Base-by-base conservation (phyloP, 352 stramenopile genomes). In the Albugo candida region DNA sequence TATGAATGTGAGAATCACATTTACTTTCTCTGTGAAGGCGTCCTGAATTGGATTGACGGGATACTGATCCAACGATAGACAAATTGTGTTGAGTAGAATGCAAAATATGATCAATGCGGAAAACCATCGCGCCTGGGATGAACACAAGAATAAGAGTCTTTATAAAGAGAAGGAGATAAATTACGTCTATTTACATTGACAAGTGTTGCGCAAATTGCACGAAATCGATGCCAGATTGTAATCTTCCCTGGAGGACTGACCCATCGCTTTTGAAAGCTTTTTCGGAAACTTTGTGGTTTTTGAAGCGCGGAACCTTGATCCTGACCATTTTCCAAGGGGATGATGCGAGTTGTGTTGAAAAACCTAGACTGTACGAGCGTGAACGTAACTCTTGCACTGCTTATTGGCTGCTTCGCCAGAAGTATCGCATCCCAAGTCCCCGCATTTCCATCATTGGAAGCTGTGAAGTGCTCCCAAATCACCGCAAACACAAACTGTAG, bases 401-500 rank as follows among this genome's bases (percentile, higher is more conserved):
- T 53, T 43, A 51, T 39, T 21, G 52, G 41, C 34, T 67, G n/a
- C 8, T 3, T 8, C 8, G 24, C 24, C 24, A 31, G 24, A 31
- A 31, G 38, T n/a, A 64, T 64, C 12, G 64, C 38, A 24, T 71
- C 58, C 58, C 60, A 68, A 35, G 64, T 61, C 11, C 60, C 58
- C 13, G 58, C 59, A 6, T 54, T 66, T 6, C 54, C 60, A 48
- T 71, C 63, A 37, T 63, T 69, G 21, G 57, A 59, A 10, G 63
- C 63, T n/a, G 61, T 69, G 24, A 71, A 71, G 34, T 58, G 56
- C 20, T 71, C 56, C 63, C 63, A 88, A 48, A 92, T 75, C 11
- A 92, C 80, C 13, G 79, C 79, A 19, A 92, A 78, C 1, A 83
- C 63, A 19, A 92, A 70, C 49, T 93, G 82, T 5, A 92, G 59